Base-by-base conservation (phyloP, 2,329 filamentous ascomycete species). In the Verticillium nubilum region DNA sequence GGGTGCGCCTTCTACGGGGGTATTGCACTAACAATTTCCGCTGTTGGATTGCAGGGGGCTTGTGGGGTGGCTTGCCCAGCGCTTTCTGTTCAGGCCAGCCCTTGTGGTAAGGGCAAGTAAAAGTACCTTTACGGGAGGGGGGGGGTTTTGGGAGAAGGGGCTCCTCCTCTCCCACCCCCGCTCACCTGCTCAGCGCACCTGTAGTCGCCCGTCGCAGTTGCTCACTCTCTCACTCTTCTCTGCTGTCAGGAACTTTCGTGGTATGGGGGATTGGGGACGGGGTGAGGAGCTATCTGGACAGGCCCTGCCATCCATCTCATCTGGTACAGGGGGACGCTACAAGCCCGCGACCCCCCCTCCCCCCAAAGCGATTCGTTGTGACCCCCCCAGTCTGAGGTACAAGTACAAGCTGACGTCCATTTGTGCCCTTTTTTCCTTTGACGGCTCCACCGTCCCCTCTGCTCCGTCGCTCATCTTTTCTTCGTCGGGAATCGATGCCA, bases 21-120 rank as follows among this genome's bases (percentile, higher is more conserved):
- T 56, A 56, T 12, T 26, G 54, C 35, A 19, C 54, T 56, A 56
- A 56, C 54, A 56, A 56, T 56, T 56, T 47, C 35, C 54, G 54
- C 28, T 10, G 33, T 37, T 35, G 54, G 54, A 56, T 56, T 56
- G 33, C 54, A 56, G 35, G 54, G 54, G 54, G 27, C 10, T 27
- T 17, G 54, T 56, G 35, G 31, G 33, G 26, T 37, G 33, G 29
- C 31, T 26, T 25, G 54, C 31, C 27, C 42, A 23, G 42, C 42
- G 42, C 42, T 13, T 9, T 12, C n/a, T n/a, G 42, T 47, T 23
- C 42, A 47, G 42, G 42, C 33, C 54, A 56, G 54, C 54, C 33
- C 15, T 9, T 19, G 17, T 6, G 27, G 27, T 7, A 7, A 9
- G 52, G 25, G n/a, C n/a, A n/a, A n/a, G n/a, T n/a, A n/a, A n/a